Conservation (phyloP, 2,329 filamentous ascomycete species). For the Thermochaetoides dissita region DNA sequence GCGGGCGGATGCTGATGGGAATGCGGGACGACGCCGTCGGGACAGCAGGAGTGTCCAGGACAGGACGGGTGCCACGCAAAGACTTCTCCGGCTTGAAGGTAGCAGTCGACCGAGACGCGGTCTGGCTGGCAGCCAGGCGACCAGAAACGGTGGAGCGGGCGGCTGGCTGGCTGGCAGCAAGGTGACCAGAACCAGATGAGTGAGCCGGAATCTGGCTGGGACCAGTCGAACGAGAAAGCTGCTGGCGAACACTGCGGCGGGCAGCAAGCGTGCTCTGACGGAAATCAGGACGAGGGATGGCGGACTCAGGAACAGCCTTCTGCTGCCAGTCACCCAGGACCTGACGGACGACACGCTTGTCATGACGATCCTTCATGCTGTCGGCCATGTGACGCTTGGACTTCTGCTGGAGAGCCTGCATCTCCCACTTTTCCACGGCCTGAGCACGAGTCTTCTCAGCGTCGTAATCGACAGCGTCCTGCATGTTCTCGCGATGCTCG, state of each 20-base stretch:
- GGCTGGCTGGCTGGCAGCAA: conserved; percentile 5
- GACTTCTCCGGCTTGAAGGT: no score
- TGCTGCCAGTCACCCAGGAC: conserved; percentile 17
- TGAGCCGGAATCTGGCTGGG: no score
- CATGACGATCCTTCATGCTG: conserved; percentile 15
- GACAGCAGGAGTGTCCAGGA: no score
- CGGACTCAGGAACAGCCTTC: conserved; percentile 11
- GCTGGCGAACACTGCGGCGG: conserved; percentile 12
- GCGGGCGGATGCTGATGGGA: no score
- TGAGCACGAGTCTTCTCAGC: conserved; percentile 11
- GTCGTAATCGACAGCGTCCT: conserved; percentile 17
- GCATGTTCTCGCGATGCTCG: conserved; percentile 11
- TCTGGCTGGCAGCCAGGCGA: no score
- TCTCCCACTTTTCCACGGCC: conserved; percentile 17
- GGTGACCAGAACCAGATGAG: no score
- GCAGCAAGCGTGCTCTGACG: conserved; percentile 9
- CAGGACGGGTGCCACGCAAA: no score
- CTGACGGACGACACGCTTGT: conserved; percentile 11
- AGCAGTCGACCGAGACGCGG: no score
- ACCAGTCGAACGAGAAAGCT: conserved; percentile 3
- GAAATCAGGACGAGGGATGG: conserved; percentile 3
- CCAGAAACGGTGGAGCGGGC: no score
- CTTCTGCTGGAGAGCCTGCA: conserved; percentile 14
- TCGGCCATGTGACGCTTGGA: conserved; percentile 14
- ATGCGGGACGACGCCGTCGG: no score